Conservation (phyloP, 2,329 filamentous ascomycete genomes). For the Graphiopsis chlorocephala region DNA sequence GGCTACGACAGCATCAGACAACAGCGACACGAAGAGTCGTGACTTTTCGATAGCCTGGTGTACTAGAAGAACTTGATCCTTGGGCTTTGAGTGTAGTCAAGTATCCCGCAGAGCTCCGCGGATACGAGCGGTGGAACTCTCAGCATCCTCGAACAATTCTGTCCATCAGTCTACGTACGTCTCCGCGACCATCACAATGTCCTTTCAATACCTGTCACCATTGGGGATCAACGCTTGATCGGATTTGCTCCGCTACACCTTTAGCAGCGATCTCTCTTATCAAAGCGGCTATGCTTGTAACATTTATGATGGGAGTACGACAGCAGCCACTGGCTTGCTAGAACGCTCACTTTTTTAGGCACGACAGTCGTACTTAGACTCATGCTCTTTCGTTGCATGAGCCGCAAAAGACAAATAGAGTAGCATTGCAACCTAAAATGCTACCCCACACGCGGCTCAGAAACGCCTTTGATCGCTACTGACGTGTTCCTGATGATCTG, state of each 20-base stretch:
- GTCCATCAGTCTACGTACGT: not conserved
- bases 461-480: constrained; percentile 1
- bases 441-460: not conserved
- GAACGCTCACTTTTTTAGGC: not conserved
- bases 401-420: not conserved
- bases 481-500: constrained; percentile 14
- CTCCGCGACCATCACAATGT: not conserved
- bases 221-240: not conserved
- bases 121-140: not conserved
- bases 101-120: not conserved
- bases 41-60: not conserved
- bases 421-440: not conserved
- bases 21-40: not conserved
- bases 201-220: not conserved
- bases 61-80: not conserved
- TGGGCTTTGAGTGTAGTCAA: not conserved
- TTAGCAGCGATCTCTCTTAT: not conserved
- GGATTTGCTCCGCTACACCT: not conserved
- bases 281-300: not conserved
- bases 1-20: not conserved
- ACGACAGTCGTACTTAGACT: not conserved
- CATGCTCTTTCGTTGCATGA: not conserved
- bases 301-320: not conserved
- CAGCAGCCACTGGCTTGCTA: not conserved
- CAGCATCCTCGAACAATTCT: not conserved